These are phyloP conservation scores for Penstemon barbatus DNA, from an alignment of 257 asterid genomes.

Conservation along the genomic window DNA sequence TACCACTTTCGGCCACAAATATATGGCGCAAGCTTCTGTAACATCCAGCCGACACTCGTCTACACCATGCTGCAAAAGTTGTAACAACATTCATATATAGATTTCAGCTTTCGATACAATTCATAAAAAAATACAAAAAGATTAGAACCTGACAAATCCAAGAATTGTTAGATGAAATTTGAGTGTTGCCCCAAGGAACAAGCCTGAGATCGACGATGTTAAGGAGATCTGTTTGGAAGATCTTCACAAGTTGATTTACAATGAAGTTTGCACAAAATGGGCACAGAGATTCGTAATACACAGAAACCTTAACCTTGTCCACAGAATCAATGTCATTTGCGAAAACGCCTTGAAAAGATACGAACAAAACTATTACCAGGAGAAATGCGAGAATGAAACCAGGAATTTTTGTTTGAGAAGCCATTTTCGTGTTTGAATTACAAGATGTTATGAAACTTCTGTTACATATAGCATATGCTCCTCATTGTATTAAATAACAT, in stretches of 20 bases:
- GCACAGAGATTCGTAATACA: slow-evolving; percentile 85
- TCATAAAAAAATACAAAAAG: background rate
- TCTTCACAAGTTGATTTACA: slow-evolving; percentile 58
- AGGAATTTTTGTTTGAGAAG: slow-evolving; percentile 23
- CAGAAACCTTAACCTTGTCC: slow-evolving; percentile 43
- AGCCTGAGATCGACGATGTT: slow-evolving; percentile 70
- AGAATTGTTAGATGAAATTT: slow-evolving; percentile 50
- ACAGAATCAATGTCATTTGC: slow-evolving; percentile 19
- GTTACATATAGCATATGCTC: background rate
- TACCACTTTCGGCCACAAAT: slow-evolving; percentile 72
- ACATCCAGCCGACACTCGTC: slow-evolving; percentile 76
- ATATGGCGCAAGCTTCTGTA: slow-evolving; percentile 80
- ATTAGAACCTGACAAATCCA: slow-evolving; percentile 80
- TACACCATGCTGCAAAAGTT: slow-evolving; percentile 68
- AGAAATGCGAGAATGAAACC: slow-evolving; percentile 20
- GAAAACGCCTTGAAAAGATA: slow-evolving; percentile 25
- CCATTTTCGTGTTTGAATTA: slow-evolving; percentile 38
- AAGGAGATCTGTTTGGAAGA: slow-evolving; percentile 70
- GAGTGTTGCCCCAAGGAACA: slow-evolving; percentile 95
- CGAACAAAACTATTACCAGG: slow-evolving; percentile 25
- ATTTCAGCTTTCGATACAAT: background rate
- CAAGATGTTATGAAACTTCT: background rate
- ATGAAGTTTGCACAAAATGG: slow-evolving; percentile 90
- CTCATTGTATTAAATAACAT: background rate
- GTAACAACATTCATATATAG: slow-evolving; percentile 3